Evolutionary conservation across 306 rosid genomes (phyloP).

Genomic region (Parietaria judaica): DNA sequence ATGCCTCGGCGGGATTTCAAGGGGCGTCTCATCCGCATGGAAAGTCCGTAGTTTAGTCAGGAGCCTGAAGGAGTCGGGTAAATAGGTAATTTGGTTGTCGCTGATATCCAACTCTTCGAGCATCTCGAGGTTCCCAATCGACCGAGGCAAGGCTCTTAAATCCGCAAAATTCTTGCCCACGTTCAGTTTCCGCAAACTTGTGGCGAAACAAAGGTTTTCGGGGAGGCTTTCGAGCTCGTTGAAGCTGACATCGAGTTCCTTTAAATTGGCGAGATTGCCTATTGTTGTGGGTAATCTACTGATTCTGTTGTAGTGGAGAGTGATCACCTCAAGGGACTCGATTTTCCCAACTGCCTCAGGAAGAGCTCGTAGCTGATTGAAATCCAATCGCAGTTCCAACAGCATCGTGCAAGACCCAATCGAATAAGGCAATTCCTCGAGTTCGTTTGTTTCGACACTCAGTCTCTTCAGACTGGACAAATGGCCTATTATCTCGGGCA

Average conservation of each 20-base stretch:
- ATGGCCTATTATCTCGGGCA: slow-evolving; percentile 59
- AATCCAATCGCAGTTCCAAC: slow-evolving; percentile 51
- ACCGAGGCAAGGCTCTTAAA: slow-evolving; percentile 64
- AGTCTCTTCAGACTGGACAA: slow-evolving; percentile 56
- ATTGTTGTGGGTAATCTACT: slow-evolving; percentile 64
- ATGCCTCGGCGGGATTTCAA: slow-evolving; percentile 71
- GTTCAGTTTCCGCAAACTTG: slow-evolving; percentile 50
- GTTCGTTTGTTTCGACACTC: slow-evolving; percentile 61
- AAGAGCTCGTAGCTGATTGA: slow-evolving; percentile 70
- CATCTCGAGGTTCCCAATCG: slow-evolving; percentile 78
- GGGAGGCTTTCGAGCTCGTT: slow-evolving; percentile 67
- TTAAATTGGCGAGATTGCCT: slow-evolving; percentile 50
- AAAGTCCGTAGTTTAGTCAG: slow-evolving; percentile 60
- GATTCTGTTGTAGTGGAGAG: slow-evolving; percentile 74
- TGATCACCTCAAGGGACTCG: slow-evolving; percentile 53
- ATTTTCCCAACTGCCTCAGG: slow-evolving; percentile 94
- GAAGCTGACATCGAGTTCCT: slow-evolving; percentile 89
- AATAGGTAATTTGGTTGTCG: slow-evolving; percentile 58
- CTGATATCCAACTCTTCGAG: slow-evolving; percentile 96
- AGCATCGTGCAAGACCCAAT: slow-evolving; percentile 69
- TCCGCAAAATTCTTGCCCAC: slow-evolving; percentile 81
- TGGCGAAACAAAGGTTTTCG: slow-evolving; percentile 66
- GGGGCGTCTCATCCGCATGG: slow-evolving; percentile 65
- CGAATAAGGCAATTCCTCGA: slow-evolving; percentile 71
- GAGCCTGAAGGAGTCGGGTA: slow-evolving; percentile 71